Evolutionary conservation across 1,284 basidiomycete species (phyloP), one percentile per base, ranked within the genome.

Genomic region (Inonotus obliquus): DNA sequence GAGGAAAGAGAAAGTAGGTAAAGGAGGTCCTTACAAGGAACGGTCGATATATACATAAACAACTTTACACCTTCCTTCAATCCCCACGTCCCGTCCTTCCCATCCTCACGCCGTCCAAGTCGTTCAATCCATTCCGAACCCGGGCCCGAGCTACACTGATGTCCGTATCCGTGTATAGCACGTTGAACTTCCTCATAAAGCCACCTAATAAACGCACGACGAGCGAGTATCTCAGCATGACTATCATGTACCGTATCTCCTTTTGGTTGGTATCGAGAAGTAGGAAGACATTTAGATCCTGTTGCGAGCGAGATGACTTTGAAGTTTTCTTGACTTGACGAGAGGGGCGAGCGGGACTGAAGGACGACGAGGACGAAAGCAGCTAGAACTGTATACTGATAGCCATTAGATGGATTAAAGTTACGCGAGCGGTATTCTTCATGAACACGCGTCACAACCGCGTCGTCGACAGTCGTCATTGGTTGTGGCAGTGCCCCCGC

Each of bases 211-310:
- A 90, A 86, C 1, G 88, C 89, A 19, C 96, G 81, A 29, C 92
- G 80, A 0, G 93, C 92, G 14, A 97, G 79, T 17, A 96, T 82
- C 73, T 98, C 95, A 2, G 95, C 96, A 72, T 98, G 95, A 54
- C 83, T 87, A 69, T 98, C 95, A 69, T 96, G 93, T 27, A 98
- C 66, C 1, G 86, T 81, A 68, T 97, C 92, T 0, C 95, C 96
- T n/a, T 79, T 75, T 1, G 73, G 69, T 0, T 92, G 86, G 0
- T 94, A 77, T 54, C 80, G 80, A 1, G 73, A 68, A 13, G 77
- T 81, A 0, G 95, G 92, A 0, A 96, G 81, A 67, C 91, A 94
- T 76, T 96, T 97, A 7, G 90, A 88, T 7, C 96, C 95, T 1
- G 94, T 92, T 0, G 85, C 91, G 13, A 94, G 71, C 35, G 89